These are phyloP conservation scores for Saccharomyces hybrid DNA, from an alignment of 1,139 yeast species.

Conservation along the genomic window DNA sequence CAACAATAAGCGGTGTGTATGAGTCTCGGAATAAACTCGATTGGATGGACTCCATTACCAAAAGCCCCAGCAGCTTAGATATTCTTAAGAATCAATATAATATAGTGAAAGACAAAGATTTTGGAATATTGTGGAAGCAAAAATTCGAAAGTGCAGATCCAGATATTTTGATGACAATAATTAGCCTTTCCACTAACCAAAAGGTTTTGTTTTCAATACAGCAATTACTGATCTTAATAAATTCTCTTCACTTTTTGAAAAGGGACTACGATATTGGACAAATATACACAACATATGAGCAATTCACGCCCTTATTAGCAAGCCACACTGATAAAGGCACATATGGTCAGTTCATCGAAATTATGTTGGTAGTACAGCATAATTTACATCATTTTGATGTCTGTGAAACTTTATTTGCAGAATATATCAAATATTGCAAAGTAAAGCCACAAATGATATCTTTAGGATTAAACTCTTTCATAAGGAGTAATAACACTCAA, in stretches of 20 bases:
- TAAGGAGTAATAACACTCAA: constrained; percentile 24
- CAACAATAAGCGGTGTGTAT: not conserved
- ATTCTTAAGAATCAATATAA: not conserved
- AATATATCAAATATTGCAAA: constrained; percentile 21
- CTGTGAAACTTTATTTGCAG: constrained; percentile 25
- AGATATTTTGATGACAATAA: constrained; percentile 9
- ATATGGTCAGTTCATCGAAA: constrained; percentile 11
- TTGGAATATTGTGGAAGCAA: constrained; percentile 10
- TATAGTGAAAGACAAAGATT: not conserved
- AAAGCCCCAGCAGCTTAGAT: not conserved
- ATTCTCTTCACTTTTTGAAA: constrained; percentile 9
- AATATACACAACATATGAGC: constrained; percentile 13
- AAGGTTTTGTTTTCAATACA: constrained; percentile 12
- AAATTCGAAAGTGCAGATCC: constrained; percentile 15
- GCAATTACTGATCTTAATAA: constrained; percentile 17
- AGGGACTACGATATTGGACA: constrained; percentile 20
- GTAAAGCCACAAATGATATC: constrained; percentile 16
- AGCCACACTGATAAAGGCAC: constrained; percentile 2
- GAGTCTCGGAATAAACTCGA: not conserved
- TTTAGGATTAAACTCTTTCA: constrained; percentile 26
- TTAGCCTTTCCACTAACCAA: constrained; percentile 7
- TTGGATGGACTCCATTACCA: not conserved
- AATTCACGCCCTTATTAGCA: constrained; percentile 6
- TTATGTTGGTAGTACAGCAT: constrained; percentile 16
- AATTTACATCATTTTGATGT: constrained; percentile 16